Percentiles rank a stretch among this genome's conserved stretches.
Conservation (phyloP, 139 green algal species). For the Tetradesmus obliquus region DNA sequence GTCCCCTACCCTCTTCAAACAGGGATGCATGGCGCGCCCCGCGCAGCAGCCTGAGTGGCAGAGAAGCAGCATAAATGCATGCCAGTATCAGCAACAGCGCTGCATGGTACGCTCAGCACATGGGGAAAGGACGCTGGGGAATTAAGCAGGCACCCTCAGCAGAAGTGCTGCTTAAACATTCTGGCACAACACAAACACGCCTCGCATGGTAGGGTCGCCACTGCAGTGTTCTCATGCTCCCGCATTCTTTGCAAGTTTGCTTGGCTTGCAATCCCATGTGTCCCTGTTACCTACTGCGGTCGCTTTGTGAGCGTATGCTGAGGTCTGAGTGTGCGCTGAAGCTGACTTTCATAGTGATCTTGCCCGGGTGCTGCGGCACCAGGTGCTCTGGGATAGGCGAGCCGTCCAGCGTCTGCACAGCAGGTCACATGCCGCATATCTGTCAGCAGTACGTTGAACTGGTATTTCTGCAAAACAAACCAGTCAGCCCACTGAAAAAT, state of each 20-base stretch:
- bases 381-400: slow-evolving; percentile 60
- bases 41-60: slow-evolving; percentile 4
- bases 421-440: not conserved
- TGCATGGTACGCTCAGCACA: not conserved
- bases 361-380: slow-evolving; percentile 53
- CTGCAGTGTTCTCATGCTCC: no score
- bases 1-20: not conserved
- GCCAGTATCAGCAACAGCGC: not conserved
- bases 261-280: not conserved
- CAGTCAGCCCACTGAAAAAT: no score
- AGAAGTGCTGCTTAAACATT: not conserved
- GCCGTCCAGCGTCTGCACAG: slow-evolving; percentile 49
- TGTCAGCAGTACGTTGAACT: no score
- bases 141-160: not conserved
- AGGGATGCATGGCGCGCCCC: not conserved
- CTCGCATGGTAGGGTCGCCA: no score
- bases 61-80: not conserved
- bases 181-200: not conserved
- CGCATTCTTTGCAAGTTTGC: no score
- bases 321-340: slow-evolving; percentile 74
- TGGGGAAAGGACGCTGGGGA: not conserved
- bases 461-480: no score
- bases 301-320: slow-evolving; percentile 27
- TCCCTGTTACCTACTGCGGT: slow-evolving; percentile 35
- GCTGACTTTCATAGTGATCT: slow-evolving; percentile 67